Conservation (phyloP, 108 stramenopile genomes). For the Pseudonitzschia multiseries region DNA sequence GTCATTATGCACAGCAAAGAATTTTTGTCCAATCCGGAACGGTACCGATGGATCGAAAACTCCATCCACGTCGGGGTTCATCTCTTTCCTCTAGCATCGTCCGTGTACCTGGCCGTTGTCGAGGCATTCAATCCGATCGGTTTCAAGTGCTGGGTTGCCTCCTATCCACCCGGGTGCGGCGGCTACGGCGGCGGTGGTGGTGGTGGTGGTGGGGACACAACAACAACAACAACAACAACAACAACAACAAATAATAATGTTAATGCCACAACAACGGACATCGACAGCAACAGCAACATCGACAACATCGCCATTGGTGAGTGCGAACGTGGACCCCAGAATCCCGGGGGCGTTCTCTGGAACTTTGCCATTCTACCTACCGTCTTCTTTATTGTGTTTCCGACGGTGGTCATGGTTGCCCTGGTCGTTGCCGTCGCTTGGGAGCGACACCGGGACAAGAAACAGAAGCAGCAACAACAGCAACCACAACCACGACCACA, state of each 20-base stretch:
- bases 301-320: too few relatives aligned
- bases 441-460: neutral
- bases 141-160: neutral
- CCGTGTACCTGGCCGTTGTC: neutral
- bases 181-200: too few relatives aligned
- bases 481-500: neutral
- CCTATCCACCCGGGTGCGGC: constrained; percentile 2
- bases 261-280: too few relatives aligned
- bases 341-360: neutral
- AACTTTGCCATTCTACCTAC: neutral
- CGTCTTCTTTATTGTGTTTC: neutral
- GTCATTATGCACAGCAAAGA: neutral
- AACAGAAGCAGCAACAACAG: neutral
- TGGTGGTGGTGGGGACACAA: too few relatives aligned
- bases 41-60: constrained; percentile 18
- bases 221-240: too few relatives aligned
- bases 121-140: neutral
- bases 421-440: neutral
- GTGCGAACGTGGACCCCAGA: constrained; percentile 2
- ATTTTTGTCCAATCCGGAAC: neutral
- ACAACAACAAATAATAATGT: too few relatives aligned
- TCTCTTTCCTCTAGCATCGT: constrained; percentile 8
- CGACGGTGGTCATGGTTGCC: neutral
- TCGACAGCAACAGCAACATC: too few relatives aligned
- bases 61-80: constrained; percentile 11